Conservation (phyloP, 176 grass and related monocot genomes). For the Aegilops umbellulata region DNA sequence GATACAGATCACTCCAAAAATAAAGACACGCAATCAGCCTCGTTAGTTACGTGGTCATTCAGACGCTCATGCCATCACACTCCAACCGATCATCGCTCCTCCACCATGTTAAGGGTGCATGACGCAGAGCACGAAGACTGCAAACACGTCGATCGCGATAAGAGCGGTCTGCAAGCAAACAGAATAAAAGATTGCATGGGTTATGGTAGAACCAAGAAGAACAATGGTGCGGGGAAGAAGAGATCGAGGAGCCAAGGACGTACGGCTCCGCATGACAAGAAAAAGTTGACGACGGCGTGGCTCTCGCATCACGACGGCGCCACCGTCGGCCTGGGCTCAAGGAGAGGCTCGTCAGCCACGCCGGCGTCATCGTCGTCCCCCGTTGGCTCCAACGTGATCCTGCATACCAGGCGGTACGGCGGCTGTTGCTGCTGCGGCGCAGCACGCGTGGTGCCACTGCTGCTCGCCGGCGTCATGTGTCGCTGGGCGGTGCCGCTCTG, state of each 20-base stretch:
- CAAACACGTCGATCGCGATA: too few species aligned
- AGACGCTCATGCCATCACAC: too few species aligned
- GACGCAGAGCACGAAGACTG: too few species aligned
- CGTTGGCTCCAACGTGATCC: neutral
- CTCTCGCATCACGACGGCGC: neutral
- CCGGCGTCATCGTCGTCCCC: neutral
- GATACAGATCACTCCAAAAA: too few species aligned
- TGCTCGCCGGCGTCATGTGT: neutral
- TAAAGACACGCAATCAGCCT: too few species aligned
- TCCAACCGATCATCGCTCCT: too few species aligned
- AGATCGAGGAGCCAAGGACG: neutral
- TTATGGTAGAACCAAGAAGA: neutral
- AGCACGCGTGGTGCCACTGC: neutral
- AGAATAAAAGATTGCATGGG: too few species aligned
- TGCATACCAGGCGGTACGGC: neutral
- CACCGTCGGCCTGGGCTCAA: neutral
- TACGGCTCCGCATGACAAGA: neutral
- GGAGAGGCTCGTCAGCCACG: neutral
- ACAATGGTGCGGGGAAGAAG: neutral
- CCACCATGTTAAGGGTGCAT: too few species aligned
- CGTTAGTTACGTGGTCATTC: too few species aligned
- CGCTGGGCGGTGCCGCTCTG: neutral
- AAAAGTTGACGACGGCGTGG: neutral
- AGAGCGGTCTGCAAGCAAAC: too few species aligned
- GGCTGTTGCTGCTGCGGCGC: constrained; percentile 7